phyloP scores from a whole-genome alignment of 2,329 filamentous ascomycete species.

The Botrytis fragariae region DNA sequence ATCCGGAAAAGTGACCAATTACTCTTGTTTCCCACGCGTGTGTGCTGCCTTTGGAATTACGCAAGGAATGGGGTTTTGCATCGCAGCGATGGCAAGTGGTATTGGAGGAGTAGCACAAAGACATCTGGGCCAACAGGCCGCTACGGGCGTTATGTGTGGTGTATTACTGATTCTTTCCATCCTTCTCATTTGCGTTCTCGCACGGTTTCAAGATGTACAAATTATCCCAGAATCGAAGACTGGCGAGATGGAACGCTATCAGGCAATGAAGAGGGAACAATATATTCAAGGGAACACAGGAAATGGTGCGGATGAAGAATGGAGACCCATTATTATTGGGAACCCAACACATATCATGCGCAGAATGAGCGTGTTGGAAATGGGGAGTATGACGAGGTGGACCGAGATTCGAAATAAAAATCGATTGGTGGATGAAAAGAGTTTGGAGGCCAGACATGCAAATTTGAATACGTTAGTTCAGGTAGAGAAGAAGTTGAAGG shows the following conservation, averaged over 20 bases:
- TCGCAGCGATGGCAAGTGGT: conserved; percentile 66
- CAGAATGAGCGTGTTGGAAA: conserved; percentile 68
- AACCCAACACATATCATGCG: conserved; percentile 67
- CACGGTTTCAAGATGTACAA: conserved; percentile 63
- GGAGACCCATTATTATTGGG: conserved; percentile 69
- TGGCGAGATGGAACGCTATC: conserved; percentile 53
- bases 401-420: conserved; percentile 67
- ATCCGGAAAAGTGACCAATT: conserved; percentile 61
- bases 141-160: conserved; percentile 66
- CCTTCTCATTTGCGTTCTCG: conserved; percentile 58
- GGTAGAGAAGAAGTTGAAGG: conserved; percentile 28
- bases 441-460: conserved; percentile 36
- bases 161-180: conserved; percentile 65
- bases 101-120: conserved; percentile 67
- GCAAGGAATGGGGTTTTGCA: conserved; percentile 67
- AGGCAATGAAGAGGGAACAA: conserved; percentile 43
- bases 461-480: conserved; percentile 33
- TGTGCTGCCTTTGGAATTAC: conserved; percentile 67
- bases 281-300: conserved; percentile 38
- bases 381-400: conserved; percentile 67
- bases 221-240: conserved; percentile 64
- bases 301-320: conserved; percentile 46
- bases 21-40: conserved; percentile 73
- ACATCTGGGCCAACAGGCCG: conserved; percentile 62
- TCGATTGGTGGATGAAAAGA: conserved; percentile 50